Evolutionary conservation across 352 stramenopile genomes (phyloP).

Genomic region (Globisporangium irregulare): DNA sequence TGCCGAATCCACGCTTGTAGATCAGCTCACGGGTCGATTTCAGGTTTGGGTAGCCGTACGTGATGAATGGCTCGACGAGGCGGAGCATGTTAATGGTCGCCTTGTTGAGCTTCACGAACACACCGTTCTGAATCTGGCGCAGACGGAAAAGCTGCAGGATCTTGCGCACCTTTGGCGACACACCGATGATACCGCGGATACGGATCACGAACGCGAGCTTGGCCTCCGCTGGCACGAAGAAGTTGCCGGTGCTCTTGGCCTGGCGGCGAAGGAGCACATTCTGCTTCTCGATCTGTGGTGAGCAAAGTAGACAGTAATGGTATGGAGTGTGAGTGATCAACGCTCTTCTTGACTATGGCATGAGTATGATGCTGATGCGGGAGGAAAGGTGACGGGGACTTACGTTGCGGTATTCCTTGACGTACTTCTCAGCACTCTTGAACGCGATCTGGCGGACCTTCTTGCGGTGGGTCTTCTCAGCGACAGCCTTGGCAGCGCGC

Average conservation of each 20-base stretch:
- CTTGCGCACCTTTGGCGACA: slow-evolving; percentile 93
- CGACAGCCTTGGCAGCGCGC: slow-evolving; percentile 66
- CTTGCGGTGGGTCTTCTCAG: slow-evolving; percentile 81
- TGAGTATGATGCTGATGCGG: no score
- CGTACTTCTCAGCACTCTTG: slow-evolving; percentile 97
- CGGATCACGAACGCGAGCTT: slow-evolving; percentile 98
- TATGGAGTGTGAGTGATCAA: neutral
- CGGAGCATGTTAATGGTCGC: slow-evolving; percentile 99
- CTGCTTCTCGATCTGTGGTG: slow-evolving; percentile 85
- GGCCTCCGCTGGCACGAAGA: slow-evolving; percentile 96
- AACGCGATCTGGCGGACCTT: slow-evolving; percentile 90
- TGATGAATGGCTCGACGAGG: slow-evolving; percentile 98
- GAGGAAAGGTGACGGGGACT: slow-evolving; percentile 13
- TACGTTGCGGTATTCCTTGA: slow-evolving; percentile 96
- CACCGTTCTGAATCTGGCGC: slow-evolving; percentile 99
- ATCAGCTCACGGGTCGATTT: slow-evolving; percentile 98
- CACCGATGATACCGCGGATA: slow-evolving; percentile 98
- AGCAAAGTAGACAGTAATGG: neutral
- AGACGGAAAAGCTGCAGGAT: slow-evolving; percentile 99
- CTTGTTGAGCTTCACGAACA: slow-evolving; percentile 99
- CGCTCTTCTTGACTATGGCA: neutral
- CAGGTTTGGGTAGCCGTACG: slow-evolving; percentile 98
- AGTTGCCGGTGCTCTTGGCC: slow-evolving; percentile 95
- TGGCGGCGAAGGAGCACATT: slow-evolving; percentile 93
- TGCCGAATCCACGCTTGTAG: slow-evolving; percentile 99